Evolutionary conservation across 805 yeast species (phyloP).

Genomic region (Cyberlindnera subsufficiens): DNA sequence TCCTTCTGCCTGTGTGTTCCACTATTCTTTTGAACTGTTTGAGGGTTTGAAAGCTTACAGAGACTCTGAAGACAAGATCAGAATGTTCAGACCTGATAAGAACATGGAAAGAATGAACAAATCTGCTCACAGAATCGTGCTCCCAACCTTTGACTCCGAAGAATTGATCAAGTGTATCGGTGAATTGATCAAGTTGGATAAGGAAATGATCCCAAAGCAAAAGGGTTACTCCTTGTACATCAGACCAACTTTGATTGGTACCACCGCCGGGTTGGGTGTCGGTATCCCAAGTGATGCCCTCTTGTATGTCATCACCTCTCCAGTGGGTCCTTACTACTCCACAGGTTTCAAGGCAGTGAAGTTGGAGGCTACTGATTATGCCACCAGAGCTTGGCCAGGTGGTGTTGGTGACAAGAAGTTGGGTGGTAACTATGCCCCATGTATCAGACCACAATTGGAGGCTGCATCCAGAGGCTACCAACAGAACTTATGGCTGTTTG

Average conservation of each 20-base stretch:
- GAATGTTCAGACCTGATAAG: conserved; percentile 87
- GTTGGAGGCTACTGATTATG: conserved; percentile 91
- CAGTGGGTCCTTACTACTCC: conserved; percentile 94
- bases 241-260: conserved; percentile 95
- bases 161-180: conserved; percentile 73
- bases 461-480: conserved; percentile 91
- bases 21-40: conserved; percentile 90
- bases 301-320: conserved; percentile 83
- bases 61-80: conserved; percentile 53
- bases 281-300: conserved; percentile 76
- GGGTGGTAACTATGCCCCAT: conserved; percentile 98
- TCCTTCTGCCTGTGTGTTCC: conserved; percentile 88
- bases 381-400: conserved; percentile 99
- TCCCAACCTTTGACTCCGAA: conserved; percentile 80
- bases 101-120: conserved; percentile 89
- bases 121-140: conserved; percentile 82
- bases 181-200: conserved; percentile 69
- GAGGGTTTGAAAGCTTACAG: conserved; percentile 95
- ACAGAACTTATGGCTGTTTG: conserved; percentile 95
- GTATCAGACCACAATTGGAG: conserved; percentile 82
- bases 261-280: conserved; percentile 85
- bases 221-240: conserved; percentile 88
- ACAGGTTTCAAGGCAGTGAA: conserved; percentile 95
- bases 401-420: conserved; percentile 95
- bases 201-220: conserved; percentile 74